Evolutionary conservation across 257 asterid genomes (phyloP).

Genomic region (Ilex aquifolium): DNA sequence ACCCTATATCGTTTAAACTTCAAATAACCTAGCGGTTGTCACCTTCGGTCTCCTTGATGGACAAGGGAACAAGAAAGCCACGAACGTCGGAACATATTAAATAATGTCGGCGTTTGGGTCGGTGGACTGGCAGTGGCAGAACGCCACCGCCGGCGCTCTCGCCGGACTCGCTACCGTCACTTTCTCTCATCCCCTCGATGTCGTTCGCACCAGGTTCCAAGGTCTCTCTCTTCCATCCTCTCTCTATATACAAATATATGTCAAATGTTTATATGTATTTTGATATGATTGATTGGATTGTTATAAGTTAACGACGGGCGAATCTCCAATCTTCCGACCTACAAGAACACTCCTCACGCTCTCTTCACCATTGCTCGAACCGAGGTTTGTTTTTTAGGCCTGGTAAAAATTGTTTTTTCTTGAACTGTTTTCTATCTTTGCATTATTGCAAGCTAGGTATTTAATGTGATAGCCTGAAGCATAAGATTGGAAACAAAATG

Average conservation of each 20-base stretch:
- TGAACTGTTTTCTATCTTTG: not conserved
- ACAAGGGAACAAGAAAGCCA: too few relatives aligned
- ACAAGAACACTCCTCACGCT: constrained; percentile 85
- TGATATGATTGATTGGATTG: not conserved
- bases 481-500: too few relatives aligned
- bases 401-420: not conserved
- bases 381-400: constrained; percentile 50
- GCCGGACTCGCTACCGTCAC: constrained; percentile 86
- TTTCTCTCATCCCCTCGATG: constrained; percentile 90
- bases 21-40: too few relatives aligned
- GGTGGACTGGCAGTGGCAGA: constrained; percentile 87
- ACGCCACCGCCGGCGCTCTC: constrained; percentile 86
- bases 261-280: not conserved
- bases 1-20: too few relatives aligned
- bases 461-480: too few relatives aligned
- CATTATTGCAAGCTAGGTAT: not conserved
- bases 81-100: too few relatives aligned
- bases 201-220: constrained; percentile 93
- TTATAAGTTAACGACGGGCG: constrained; percentile 77
- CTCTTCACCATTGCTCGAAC: constrained; percentile 73
- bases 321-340: constrained; percentile 47
- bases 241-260: not conserved
- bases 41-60: too few relatives aligned
- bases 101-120: constrained; percentile 38
- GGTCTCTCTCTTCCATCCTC: constrained; percentile 22